Evolutionary conservation across 75 land plant genomes (phyloP).

Genomic region (Gnetum montanum): DNA sequence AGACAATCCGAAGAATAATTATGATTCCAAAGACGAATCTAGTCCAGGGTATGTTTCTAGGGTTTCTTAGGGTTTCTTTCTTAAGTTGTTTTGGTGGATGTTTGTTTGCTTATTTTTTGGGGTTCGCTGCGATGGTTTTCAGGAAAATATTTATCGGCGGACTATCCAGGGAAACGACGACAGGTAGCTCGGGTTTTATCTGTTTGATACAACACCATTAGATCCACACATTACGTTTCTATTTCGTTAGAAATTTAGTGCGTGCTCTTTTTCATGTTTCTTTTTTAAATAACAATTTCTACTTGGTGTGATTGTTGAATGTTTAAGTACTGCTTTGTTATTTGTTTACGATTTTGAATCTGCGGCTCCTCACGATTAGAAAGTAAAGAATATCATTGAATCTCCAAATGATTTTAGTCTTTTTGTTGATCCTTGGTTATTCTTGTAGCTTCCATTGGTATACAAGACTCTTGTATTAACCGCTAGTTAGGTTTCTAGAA

Average conservation of each 20-base stretch:
- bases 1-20: background rate
- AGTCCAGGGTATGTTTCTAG: slow-evolving; percentile 1
- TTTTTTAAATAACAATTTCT: background rate
- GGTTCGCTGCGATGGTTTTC: background rate
- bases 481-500: background rate
- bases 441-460: too few species aligned
- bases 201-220: background rate
- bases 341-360: too few species aligned
- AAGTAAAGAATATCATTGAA: background rate
- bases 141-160: slow-evolving; percentile 42
- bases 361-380: background rate
- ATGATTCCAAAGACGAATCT: background rate
- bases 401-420: too few species aligned
- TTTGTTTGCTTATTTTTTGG: background rate
- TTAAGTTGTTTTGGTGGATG: background rate
- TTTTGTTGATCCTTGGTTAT: too few species aligned
- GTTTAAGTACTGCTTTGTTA: background rate
- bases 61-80: background rate
- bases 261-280: background rate
- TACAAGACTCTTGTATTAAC: background rate
- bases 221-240: background rate
- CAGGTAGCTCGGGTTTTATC: slow-evolving; percentile 17
- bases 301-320: background rate
- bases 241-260: background rate
- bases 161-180: slow-evolving; percentile 28